Base-by-base conservation (phyloP, 2,329 filamentous ascomycete species). In the Thielaviopsis ethacetica region DNA sequence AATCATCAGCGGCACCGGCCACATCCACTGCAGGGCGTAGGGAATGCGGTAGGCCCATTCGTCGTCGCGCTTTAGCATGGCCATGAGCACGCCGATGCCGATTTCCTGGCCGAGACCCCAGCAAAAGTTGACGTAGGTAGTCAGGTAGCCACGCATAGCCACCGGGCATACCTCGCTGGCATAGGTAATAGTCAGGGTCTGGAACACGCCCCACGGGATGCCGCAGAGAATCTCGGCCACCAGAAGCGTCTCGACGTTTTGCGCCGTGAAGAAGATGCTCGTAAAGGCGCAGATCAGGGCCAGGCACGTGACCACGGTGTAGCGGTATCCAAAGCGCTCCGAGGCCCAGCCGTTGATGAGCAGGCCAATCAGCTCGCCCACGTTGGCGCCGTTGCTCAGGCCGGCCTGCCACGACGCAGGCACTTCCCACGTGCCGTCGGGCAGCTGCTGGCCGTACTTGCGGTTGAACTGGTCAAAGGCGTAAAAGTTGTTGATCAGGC, bases 401-500 rank as follows among this genome's bases (percentile, higher is more conserved):
- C 80, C 81, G 5, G 81, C 76, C 66, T 84, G 82, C 81, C 81
- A 84, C 2, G 73, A 68, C 1, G 81, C 78, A 2, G 81, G 72
- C n/a, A 85, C 74, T 64, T 82, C 73, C 63, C 76, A 82, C 3
- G 66, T 69, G 59, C 74, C 76, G 53, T 75, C 69, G 7, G 68
- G 62, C 21, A 73, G 68, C 59, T 70, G 71, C 53, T 74, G 71
- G 59, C 80, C 80, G 64, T 81, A 82, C 66, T 81, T 82, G 63
- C 68, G 68, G 64, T 78, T 79, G 69, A 82, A 83, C 64, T 79
- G 75, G 4, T 75, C 72, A 59, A 80, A 79, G 47, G 77, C 78
- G 62, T 78, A 91, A 67, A 93, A 89, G 71, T 91, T 91, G 73
- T 85, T 88, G 65, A 93, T 81, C 57, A 94, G 74, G 66, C 81